phyloP scores from a whole-genome alignment of 345 rosid species.

The Toxicodendron radicans region DNA sequence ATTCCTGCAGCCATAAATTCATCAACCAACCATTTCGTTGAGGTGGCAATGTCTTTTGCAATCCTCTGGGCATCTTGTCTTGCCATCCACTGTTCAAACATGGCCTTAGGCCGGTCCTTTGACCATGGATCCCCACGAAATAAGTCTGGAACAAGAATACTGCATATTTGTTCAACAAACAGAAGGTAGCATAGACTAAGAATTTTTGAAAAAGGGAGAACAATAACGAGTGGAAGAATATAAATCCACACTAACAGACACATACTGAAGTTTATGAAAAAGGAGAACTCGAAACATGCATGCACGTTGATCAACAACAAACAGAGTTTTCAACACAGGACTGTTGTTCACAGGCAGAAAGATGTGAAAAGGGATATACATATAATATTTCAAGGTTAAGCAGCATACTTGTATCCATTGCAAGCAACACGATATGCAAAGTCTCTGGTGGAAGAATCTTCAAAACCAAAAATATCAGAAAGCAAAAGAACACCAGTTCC shows the following conservation, averaged over 20 bases:
- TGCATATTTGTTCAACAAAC: conserved; percentile 27
- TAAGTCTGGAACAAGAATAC: conserved; percentile 88
- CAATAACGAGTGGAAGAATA: no score
- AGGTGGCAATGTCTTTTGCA: conserved; percentile 43
- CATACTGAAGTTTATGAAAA: background rate
- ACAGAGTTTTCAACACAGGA: background rate
- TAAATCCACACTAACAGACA: background rate
- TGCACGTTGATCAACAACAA: background rate
- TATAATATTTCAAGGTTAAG: conserved; percentile 16
- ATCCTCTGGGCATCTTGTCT: conserved; percentile 53
- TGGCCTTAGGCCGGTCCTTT: conserved; percentile 42
- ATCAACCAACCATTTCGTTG: conserved; percentile 75
- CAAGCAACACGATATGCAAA: conserved; percentile 90
- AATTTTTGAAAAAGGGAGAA: background rate
- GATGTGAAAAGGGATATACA: background rate
- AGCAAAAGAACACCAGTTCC: conserved; percentile 68
- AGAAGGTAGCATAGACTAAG: background rate
- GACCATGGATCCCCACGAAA: conserved; percentile 86
- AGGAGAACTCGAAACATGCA: background rate
- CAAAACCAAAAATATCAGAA: conserved; percentile 78
- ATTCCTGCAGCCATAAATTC: conserved; percentile 77
- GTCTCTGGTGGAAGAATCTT: conserved; percentile 78
- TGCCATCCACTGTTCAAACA: conserved; percentile 55
- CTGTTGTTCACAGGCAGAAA: background rate
- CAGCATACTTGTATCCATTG: conserved; percentile 77